Base-by-base conservation (phyloP, 2,329 filamentous ascomycete genomes). In the Exophiala aquamarina region DNA sequence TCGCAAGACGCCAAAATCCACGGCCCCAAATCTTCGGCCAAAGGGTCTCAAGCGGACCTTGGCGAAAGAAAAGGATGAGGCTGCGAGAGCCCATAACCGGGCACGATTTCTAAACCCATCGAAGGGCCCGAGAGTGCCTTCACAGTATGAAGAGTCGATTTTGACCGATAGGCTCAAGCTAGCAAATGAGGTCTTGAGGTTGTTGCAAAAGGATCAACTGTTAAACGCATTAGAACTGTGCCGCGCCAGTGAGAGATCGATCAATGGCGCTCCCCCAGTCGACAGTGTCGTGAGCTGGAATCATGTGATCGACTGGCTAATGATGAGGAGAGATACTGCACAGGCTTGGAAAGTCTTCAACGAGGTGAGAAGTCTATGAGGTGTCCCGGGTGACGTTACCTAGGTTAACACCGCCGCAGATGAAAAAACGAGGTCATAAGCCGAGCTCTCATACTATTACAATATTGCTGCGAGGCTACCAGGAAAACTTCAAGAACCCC, bases 371-470 rank as follows among this genome's bases (percentile, higher is more conserved):
- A 5, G 17, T n/a, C n/a, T n/a, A n/a, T n/a, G n/a, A n/a, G n/a
- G n/a, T n/a, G n/a, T n/a, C n/a, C n/a, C n/a, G n/a, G n/a, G n/a
- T n/a, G n/a, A n/a, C n/a, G n/a, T n/a, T n/a, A n/a, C n/a, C n/a
- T n/a, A n/a, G n/a, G n/a, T n/a, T n/a, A n/a, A n/a, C n/a, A 61
- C 33, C 28, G 21, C 36, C 49, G 10, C 57, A 89, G 86, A 97
- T 98, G 92, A 98, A 97, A 72, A 97, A 97, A 71, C 80, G 90
- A 52, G 84, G 77, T 4, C 86, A 94, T 60, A 74, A 79, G 19
- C 92, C 93, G 1, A 92, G 91, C 63, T 78, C 82, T 3, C 80
- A 85, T 59, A 96, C 93, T 0, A 96, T 87, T 63, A 93, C 88
- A 14, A 83, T 88, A 48, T 79, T 97, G 49, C 83, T 98, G 57